Percentiles rank a stretch among this genome's conserved stretches.
Evolutionary conservation across 2,329 filamentous ascomycete genomes (phyloP).

Genomic region (Cladosporium velox): DNA sequence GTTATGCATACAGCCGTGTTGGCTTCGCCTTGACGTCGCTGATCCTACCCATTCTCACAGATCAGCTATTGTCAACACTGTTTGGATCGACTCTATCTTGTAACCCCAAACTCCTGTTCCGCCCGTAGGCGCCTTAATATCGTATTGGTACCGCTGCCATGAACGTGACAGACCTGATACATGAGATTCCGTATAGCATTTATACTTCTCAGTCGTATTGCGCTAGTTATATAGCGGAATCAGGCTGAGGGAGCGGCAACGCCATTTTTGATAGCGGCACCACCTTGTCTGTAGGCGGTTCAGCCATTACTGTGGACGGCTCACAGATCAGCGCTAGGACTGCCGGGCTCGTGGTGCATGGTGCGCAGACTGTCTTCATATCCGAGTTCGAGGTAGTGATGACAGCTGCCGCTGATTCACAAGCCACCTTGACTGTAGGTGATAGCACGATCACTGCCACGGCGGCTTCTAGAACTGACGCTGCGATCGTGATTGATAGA

Average conservation of each 20-base stretch:
- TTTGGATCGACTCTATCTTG: neutral
- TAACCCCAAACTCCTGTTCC: too few relatives aligned
- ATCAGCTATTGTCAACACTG: neutral
- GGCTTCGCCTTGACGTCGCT: neutral
- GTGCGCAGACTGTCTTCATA: too few relatives aligned
- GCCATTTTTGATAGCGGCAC: too few relatives aligned
- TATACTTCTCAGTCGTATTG: conserved; percentile 9
- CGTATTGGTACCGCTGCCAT: neutral
- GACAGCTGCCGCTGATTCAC: too few relatives aligned
- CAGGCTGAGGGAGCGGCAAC: neutral
- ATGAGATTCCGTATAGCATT: conserved; percentile 10
- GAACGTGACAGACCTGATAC: conserved; percentile 10
- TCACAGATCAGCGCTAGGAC: neutral
- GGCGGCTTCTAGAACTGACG: too few relatives aligned
- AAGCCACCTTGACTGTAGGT: too few relatives aligned
- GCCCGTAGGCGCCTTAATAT: too few relatives aligned
- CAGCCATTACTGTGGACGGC: neutral
- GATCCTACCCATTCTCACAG: conserved; percentile 1
- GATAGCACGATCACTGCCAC: too few relatives aligned
- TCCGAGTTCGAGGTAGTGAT: too few relatives aligned
- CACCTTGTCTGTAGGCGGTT: too few relatives aligned
- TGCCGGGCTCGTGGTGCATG: neutral
- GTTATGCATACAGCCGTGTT: neutral
- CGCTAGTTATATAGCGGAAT: neutral
- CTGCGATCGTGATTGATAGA: too few relatives aligned